A percentile compares a stretch with the other conserved stretches of the same genome.
Conservation (phyloP, 768 basidiomycete genomes). For the Auriculariales sp. region DNA sequence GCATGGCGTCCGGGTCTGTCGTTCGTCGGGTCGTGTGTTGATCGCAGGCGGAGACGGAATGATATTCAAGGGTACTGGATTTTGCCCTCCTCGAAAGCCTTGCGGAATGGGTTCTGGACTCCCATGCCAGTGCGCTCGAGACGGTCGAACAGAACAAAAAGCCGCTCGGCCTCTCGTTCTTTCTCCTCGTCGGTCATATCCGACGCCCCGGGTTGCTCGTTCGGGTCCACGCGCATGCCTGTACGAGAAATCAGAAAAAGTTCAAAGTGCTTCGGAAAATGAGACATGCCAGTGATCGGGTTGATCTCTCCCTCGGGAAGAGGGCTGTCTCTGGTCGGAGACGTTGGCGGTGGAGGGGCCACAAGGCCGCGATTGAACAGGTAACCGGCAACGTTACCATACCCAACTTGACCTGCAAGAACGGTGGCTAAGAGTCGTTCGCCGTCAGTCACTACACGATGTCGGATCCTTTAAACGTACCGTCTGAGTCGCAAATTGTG, state of each 20-base stretch:
- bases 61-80: slow-evolving; percentile 7
- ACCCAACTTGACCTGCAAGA: slow-evolving; percentile 71
- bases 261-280: too few species aligned
- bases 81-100: slow-evolving; percentile 41
- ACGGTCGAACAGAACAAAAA: slow-evolving; percentile 84
- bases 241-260: too few species aligned
- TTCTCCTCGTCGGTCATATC: slow-evolving; percentile 94
- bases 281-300: slow-evolving; percentile 72
- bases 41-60: too few species aligned
- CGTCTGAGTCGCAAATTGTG: slow-evolving; percentile 66
- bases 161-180: slow-evolving; percentile 79
- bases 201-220: slow-evolving; percentile 19
- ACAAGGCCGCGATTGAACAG: slow-evolving; percentile 84
- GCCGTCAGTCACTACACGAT: neutral
- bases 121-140: slow-evolving; percentile 59
- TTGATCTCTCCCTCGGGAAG: slow-evolving; percentile 37
- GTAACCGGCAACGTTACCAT: slow-evolving; percentile 92
- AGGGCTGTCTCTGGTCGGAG: slow-evolving; percentile 11
- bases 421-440: too few species aligned
- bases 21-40: too few species aligned
- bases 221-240: slow-evolving; percentile 1
- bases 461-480: slow-evolving; percentile 18
- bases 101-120: slow-evolving; percentile 50
- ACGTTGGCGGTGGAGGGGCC: slow-evolving; percentile 30
- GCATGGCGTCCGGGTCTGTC: too few species aligned